Evolutionary conservation across 208 protist species (phyloP).

Genomic region (Novymonas esmeraldas): DNA sequence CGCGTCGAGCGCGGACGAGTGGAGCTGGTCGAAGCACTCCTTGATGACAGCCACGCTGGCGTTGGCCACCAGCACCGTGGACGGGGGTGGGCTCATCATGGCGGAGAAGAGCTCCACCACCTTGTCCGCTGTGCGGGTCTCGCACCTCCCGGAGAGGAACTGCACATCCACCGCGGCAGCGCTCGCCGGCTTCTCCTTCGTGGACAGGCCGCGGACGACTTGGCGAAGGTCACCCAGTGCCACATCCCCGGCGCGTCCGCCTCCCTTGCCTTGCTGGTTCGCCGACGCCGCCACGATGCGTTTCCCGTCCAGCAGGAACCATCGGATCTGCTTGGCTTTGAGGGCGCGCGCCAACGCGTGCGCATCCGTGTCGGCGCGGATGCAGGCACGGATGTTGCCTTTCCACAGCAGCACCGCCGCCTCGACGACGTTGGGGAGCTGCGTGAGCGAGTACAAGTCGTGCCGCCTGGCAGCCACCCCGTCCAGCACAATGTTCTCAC

Average conservation of each 20-base stretch:
- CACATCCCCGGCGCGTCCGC: conserved; percentile 26
- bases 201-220: conserved; percentile 35
- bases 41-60: conserved; percentile 31
- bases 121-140: conserved; percentile 24
- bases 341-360: conserved; percentile 41
- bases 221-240: conserved; percentile 39
- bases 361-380: conserved; percentile 49
- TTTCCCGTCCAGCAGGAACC: conserved; percentile 52
- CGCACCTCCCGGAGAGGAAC: conserved; percentile 20
- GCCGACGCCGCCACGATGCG: conserved; percentile 35
- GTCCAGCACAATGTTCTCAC: conserved; percentile 45
- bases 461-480: conserved; percentile 61
- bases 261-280: conserved; percentile 42
- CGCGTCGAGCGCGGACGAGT: conserved; percentile 14
- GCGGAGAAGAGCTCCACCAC: conserved; percentile 35
- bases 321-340: conserved; percentile 49
- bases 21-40: conserved; percentile 36
- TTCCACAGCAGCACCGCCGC: conserved; percentile 67
- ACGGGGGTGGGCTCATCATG: conserved; percentile 31
- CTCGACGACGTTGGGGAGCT: conserved; percentile 41
- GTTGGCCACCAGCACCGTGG: conserved; percentile 45
- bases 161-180: neutral
- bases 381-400: conserved; percentile 62
- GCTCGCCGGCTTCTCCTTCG: conserved; percentile 18
- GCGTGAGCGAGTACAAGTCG: conserved; percentile 49